Evolutionary conservation across 2,329 filamentous ascomycete species (phyloP).

Genomic region (Penicillium sp.): DNA sequence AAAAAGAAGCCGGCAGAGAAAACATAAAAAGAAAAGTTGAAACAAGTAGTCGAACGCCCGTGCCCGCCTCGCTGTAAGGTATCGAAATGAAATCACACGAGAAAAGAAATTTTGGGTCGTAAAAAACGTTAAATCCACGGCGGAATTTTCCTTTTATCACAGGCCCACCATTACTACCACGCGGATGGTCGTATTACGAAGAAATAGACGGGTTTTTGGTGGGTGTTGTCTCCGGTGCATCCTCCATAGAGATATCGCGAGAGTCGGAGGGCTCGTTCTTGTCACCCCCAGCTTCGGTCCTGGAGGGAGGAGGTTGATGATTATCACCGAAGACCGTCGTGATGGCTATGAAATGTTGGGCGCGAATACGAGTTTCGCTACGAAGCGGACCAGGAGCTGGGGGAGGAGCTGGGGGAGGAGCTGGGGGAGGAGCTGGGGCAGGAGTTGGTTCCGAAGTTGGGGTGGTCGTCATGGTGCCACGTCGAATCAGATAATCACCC

Average conservation of each 20-base stretch:
- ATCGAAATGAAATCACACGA: conserved; percentile 22
- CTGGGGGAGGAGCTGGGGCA: conserved; percentile 12
- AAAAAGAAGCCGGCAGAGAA: conserved; percentile 12
- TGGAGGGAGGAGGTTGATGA: background rate
- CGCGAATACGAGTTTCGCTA: background rate
- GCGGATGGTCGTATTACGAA: conserved; percentile 20
- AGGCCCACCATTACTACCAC: conserved; percentile 16
- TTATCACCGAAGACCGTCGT: conserved; percentile 2
- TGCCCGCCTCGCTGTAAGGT: conserved; percentile 13
- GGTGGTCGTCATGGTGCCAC: conserved; percentile 39
- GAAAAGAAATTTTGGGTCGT: conserved; percentile 27
- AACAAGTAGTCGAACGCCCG: conserved; percentile 22
- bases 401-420: conserved; percentile 1
- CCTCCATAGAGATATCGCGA: conserved; percentile 35
- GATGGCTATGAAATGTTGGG: conserved; percentile 6
- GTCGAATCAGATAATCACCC: conserved; percentile 50
- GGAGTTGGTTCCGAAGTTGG: conserved; percentile 39
- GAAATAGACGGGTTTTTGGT: conserved; percentile 30
- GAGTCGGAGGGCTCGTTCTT: conserved; percentile 25
- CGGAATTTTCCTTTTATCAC: conserved; percentile 14
- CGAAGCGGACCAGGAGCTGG: background rate
- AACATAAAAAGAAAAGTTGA: conserved; percentile 13
- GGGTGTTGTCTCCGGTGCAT: conserved; percentile 28
- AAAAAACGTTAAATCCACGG: conserved; percentile 24
- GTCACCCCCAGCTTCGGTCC: background rate